Base-by-base conservation (phyloP, 164 flowering plant species). In the Tetrastigma voinierianum region DNA sequence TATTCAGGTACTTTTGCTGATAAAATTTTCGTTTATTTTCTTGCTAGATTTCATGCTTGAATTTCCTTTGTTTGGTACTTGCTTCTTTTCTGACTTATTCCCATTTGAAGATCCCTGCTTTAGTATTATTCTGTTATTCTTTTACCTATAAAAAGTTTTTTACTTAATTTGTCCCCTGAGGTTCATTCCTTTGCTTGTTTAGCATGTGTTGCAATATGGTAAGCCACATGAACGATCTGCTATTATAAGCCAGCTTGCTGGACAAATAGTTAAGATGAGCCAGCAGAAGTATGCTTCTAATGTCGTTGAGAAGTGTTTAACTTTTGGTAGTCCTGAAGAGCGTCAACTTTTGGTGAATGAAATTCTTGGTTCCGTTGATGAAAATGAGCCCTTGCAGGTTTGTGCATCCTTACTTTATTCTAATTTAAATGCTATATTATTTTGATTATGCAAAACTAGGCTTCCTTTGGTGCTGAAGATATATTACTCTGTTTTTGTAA, bases 201-300 rank as follows among this genome's bases (percentile, higher is more conserved):
- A 93, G 98, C 97, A 91, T 80, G 83, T 94, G 16, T 72, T 94
- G 62, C 83, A 90, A 77, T 88, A 84, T 72, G 98, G 98, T 56
- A 88, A 86, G 61, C 88, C 90, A 54, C 87, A 85, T 44, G 96
- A 94, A 70, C 77, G 93, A 46, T 73, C 90, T 65, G 80, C 77
- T 25, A 87, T 91, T 49, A 90, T 94, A 24, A 74, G 66, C 74
- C 82, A 91, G 81, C 90, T 94, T 62, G 84, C 90, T 3, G 97
- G 98, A 61, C 91, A 88, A 66, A 84, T 91, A 49, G 90, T 94
- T 53, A 80, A 80, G 82, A 94, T 94, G 98, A 94, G 97, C 72
- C 97, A 88, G 73, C 96, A 94, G 70, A 90, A 94, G 72, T 94
- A 86, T 81, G 98, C 97, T 69, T 94, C 98, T 23, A 91, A 94